Base-by-base conservation (phyloP, 1,284 basidiomycete species). In the Flammula alnicola region DNA sequence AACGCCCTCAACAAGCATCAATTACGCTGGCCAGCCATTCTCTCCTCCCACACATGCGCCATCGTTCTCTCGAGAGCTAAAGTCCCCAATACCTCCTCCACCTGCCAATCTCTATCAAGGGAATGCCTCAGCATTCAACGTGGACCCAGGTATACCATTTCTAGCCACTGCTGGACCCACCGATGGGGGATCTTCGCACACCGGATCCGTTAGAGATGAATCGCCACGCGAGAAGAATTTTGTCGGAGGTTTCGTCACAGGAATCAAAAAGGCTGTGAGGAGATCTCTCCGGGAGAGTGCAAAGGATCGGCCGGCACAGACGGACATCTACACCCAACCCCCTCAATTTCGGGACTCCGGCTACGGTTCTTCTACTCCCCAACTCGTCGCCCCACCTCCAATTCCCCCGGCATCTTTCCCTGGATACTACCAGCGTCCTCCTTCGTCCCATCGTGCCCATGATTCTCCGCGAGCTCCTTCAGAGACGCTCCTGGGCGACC, bases 131-230 rank as follows among this genome's bases (percentile, higher is more conserved):
- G 54, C 61, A 8, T 60, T 65, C 42, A 69, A 63, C 52, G 54
- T 68, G 6, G 66, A 70, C 49, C 68, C 68, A 16, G 59, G 54
- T 19, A 55, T 59, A 3, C 62, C 68, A 10, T 65, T 66, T 49
- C 59, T 67, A 12, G 64, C 60, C n/a, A 55, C 56, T 19, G 59
- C 53, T 1, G 60, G 60, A 3, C 49, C 55, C 4, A 53, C 29
- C 25, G 52, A 54, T 22, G 39, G 31, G 22, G 49, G 48, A 11
- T 49, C 52, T 1, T n/a, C n/a, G n/a, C 51, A 55, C 2, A 19
- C 29, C 11, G 55, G 44, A 1, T 54, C 55, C 16, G 14, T 42
- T 6, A 35, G 38, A 3, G 43, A 38, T 20, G 19, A 17, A 3
- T 11, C 51, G 5, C 45, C 44, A 3, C 16, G 20, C 16, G 19